Percentiles rank a stretch among this genome's conserved stretches.
phyloP scores from a whole-genome alignment of 1,139 yeast species.

The Debaryomyces nepalensis region DNA sequence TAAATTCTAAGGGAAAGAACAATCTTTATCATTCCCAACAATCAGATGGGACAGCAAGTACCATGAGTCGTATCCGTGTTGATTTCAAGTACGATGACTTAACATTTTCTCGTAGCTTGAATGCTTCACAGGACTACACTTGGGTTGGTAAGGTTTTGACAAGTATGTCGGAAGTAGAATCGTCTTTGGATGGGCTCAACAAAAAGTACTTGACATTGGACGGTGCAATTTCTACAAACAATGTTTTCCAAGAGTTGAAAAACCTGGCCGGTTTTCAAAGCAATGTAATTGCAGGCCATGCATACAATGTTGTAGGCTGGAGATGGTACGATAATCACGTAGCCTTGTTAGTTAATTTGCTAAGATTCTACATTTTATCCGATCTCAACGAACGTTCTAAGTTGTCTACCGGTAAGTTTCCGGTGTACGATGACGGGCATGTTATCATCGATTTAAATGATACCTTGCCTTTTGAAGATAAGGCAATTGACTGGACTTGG shows the following conservation, averaged over 20 bases:
- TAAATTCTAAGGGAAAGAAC: neutral
- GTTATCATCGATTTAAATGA: constrained; percentile 5
- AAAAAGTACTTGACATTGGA: constrained; percentile 4
- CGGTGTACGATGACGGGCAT: constrained; percentile 8
- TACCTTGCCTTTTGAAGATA: constrained; percentile 1
- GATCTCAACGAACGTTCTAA: constrained; percentile 6
- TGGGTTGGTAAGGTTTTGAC: constrained; percentile 3
- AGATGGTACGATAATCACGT: constrained; percentile 5
- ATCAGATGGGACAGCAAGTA: constrained; percentile 2
- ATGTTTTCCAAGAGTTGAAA: constrained; percentile 5
- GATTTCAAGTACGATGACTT: neutral
- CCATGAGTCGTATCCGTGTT: constrained; percentile 4
- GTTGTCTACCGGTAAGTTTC: constrained; percentile 1
- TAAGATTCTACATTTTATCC: neutral
- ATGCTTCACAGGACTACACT: constrained; percentile 1
- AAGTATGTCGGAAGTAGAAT: constrained; percentile 6
- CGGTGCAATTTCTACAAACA: constrained; percentile 1
- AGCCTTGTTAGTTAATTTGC: neutral
- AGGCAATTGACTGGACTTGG: constrained; percentile 3
- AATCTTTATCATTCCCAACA: neutral
- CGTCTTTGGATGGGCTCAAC: constrained; percentile 6
- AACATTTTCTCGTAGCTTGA: constrained; percentile 3
- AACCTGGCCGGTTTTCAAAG: constrained; percentile 5
- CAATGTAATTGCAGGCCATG: constrained; percentile 1
- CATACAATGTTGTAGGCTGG: constrained; percentile 5